phyloP scores from a whole-genome alignment of 192 early-diverging fungal genomes.

The Podochytrium sp. region DNA sequence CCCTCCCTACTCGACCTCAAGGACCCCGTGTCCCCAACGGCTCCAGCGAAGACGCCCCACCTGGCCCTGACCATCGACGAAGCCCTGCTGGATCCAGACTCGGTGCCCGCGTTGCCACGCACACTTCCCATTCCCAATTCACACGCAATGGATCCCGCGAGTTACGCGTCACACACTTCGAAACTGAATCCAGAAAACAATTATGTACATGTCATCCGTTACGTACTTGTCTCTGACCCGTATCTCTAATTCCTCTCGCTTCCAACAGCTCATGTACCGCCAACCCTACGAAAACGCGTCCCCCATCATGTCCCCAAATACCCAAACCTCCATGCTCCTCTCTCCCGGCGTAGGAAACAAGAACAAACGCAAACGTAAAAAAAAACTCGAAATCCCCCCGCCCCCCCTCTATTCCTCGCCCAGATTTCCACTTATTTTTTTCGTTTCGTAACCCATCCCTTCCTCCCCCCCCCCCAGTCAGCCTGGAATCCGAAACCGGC shows the following conservation, averaged over 20 bases:
- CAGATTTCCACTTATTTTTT: conserved; percentile 11
- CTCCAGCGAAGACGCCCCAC: neutral
- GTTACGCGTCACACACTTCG: conserved; percentile 43
- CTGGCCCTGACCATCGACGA: neutral
- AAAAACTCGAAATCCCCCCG: no score
- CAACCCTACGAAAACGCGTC: conserved; percentile 21
- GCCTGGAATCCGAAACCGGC: neutral
- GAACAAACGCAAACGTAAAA: conserved; percentile 45
- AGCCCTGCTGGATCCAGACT: neutral
- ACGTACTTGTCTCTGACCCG: no score
- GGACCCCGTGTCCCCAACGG: neutral
- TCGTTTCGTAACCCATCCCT: no score
- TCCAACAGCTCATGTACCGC: conserved; percentile 11
- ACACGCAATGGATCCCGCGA: conserved; percentile 44
- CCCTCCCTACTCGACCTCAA: neutral
- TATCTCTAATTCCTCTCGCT: neutral
- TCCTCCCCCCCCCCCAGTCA: no score
- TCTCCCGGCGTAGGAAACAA: conserved; percentile 28
- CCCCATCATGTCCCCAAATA: conserved; percentile 42
- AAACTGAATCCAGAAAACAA: conserved; percentile 50
- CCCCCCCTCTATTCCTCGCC: neutral
- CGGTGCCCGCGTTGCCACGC: neutral
- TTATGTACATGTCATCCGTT: no score
- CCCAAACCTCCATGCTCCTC: conserved; percentile 27
- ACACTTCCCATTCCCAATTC: conserved; percentile 26